These are phyloP conservation scores for Hypsizygus marmoreus DNA, from an alignment of 768 basidiomycete genomes.

Conservation along the genomic window DNA sequence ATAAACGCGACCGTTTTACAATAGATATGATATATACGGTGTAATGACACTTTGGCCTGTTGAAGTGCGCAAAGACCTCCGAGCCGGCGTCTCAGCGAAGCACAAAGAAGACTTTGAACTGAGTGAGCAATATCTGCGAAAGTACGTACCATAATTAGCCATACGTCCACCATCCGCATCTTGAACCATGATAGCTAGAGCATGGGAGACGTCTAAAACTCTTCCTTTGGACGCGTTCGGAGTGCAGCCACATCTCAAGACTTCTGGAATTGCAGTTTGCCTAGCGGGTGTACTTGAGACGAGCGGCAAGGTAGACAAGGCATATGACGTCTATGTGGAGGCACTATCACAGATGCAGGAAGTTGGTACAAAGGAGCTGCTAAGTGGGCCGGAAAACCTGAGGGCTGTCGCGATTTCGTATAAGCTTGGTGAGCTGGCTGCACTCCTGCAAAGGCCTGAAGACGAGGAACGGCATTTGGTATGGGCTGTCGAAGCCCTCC, in stretches of 20 bases:
- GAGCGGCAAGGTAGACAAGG: conserved; percentile 33
- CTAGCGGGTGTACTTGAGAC: conserved; percentile 59
- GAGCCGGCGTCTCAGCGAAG: conserved; percentile 64
- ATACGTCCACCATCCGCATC: not conserved
- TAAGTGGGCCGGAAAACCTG: conserved; percentile 33
- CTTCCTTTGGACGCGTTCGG: conserved; percentile 42
- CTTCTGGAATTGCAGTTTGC: conserved; percentile 64
- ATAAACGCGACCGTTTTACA: not conserved
- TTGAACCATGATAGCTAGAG: conserved; percentile 37
- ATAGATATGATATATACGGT: conserved; percentile 57
- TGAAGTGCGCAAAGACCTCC: conserved; percentile 63
- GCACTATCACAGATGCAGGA: conserved; percentile 34
- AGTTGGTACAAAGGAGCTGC: conserved; percentile 15
- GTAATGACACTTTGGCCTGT: conserved; percentile 67
- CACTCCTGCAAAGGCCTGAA: conserved; percentile 31
- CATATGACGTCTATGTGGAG: conserved; percentile 42
- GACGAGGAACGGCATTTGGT: conserved; percentile 47
- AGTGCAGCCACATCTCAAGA: conserved; percentile 60
- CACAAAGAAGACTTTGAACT: conserved; percentile 53
- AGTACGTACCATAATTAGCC: conserved; percentile 40
- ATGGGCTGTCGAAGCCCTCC: conserved; percentile 44
- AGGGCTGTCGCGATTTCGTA: conserved; percentile 42
- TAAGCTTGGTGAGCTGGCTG: conserved; percentile 46
- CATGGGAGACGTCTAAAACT: conserved; percentile 53
- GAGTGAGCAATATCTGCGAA: conserved; percentile 52